Conservation (phyloP, 495 filamentous ascomycete species). For the Xylaria intraflava region DNA sequence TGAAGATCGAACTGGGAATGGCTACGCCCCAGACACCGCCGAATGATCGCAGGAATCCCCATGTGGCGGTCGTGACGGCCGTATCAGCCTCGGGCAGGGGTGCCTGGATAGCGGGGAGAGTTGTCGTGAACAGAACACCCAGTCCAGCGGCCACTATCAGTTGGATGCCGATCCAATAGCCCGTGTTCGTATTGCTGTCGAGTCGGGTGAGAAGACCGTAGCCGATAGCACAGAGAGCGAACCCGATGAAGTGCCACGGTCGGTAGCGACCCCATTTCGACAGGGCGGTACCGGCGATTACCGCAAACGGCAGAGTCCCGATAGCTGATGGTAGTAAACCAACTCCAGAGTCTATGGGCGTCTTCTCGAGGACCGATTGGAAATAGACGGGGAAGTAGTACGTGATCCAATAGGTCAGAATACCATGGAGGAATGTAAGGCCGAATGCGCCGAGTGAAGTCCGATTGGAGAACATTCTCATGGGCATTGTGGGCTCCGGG, state of each 20-base stretch:
- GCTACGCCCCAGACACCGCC: slow-evolving; percentile 38
- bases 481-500: slow-evolving; percentile 8
- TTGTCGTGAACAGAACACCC: slow-evolving; percentile 17
- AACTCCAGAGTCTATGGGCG: slow-evolving; percentile 29
- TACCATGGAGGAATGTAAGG: slow-evolving; percentile 9
- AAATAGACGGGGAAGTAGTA: slow-evolving; percentile 44
- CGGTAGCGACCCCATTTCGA: slow-evolving; percentile 35
- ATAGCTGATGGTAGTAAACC: slow-evolving; percentile 29
- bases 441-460: slow-evolving; percentile 6
- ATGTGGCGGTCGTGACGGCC: slow-evolving; percentile 30
- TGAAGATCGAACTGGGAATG: slow-evolving; percentile 39
- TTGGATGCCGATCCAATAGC: slow-evolving; percentile 23
- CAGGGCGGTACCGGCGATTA: slow-evolving; percentile 26
- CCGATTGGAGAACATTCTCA: slow-evolving; percentile 11
- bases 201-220: slow-evolving; percentile 35
- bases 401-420: slow-evolving; percentile 21
- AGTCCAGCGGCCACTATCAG: slow-evolving; percentile 12
- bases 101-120: slow-evolving; percentile 25
- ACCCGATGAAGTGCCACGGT: slow-evolving; percentile 28
- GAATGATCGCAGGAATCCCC: slow-evolving; percentile 34
- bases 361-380: slow-evolving; percentile 27
- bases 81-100: slow-evolving; percentile 25
- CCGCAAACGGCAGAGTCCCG: slow-evolving; percentile 19
- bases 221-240: slow-evolving; percentile 29
- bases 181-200: slow-evolving; percentile 20